Base-by-base conservation (phyloP, 495 filamentous ascomycete species). In the Penicillium nucicola region DNA sequence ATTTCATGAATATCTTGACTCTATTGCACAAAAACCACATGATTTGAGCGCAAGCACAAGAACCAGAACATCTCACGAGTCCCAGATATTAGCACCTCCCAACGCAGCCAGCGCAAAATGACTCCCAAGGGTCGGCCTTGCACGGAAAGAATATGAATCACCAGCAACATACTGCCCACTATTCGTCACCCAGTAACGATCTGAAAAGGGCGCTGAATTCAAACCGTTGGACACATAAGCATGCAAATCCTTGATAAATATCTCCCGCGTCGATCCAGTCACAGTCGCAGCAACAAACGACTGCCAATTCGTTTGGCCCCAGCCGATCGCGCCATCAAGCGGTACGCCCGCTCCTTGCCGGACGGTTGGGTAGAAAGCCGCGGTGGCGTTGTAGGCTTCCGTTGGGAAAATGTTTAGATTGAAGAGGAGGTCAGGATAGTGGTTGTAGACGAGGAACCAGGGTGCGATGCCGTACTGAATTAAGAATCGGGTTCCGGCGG, bases 231-330 rank as follows among this genome's bases (percentile, higher is more conserved):
- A 58, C 11, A 77, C 52, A 45, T 67, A 76, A 2, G 60, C 56
- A 48, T 71, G 68, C 19, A 69, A 52, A 23, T 70, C 67, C 36
- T 65, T 52, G 35, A 71, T 64, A 38, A 71, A 59, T 7, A 55
- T 42, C 14, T 60, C 50, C 13, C 64, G 52, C 0, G 62, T 48
- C 1, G 53, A 51, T 0, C 52, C 55, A 32, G 37, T 46, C 12
- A 64, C 61, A 28, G 58, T 63, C 2, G 65, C 67, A 19, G 64
- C 68, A 5, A 50, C 64, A 28, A 61, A 62, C 2, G 48, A 55
- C 58, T 67, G 69, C 69, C 67, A 76, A 36, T 71, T 72, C 1
- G 65, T 72, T 52, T 70, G 70, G 19, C 62, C 68, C 62, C 67
- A 75, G 15, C 55, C 50, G n/a, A 71, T 41, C 1, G 53, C 42